Evolutionary conservation across 78 protist species (phyloP), one percentile per base, ranked within the genome.

Genomic region (Polysphondylium violaceum): DNA sequence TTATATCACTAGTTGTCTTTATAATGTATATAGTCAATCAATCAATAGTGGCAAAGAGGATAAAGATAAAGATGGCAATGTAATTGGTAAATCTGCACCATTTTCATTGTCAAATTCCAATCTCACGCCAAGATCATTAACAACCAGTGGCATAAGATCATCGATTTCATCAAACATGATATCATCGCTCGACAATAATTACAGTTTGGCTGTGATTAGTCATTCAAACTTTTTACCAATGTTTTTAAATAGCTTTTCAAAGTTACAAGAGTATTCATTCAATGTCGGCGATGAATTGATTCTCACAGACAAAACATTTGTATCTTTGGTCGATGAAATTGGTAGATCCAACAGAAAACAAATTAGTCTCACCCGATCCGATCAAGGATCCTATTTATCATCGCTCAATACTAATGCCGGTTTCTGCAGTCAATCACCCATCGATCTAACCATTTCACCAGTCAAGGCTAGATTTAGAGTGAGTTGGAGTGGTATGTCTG

Each of bases 211-310:
- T 11, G 21, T 69, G 9, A 38, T 69, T 19, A 36, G 78, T 17
- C 58, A 58, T 14, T 58, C 47, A 35, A 83, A 35, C 27, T 31
- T 35, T 17, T 31, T 83, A 33, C 81, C 91, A 25, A 44, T 69
- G 33, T 59, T 69, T 40, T 29, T 69, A 38, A 31, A 43, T 1
- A 27, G 60, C 3, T 40, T 44, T 27, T 36, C 64, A 11, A 68
- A 63, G n/a, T 56, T 83, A 33, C 40, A 12, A 12, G 79, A 83
- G 11, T 83, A 69, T 38, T 27, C 72, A n/a, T 19, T 79, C 19
- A 64, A 41, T 25, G 58, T 69, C 59, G 91, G 91, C 12, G 91
- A 83, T 59, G 91, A 83, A n/a, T 51, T 83, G 14, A 9, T 83
- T 2, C 11, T 83, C 1, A 33, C 59, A 7, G 29, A 47, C n/a